Evolutionary conservation across 352 stramenopile genomes (phyloP).

Genomic region (Phytophthora pinifolia): DNA sequence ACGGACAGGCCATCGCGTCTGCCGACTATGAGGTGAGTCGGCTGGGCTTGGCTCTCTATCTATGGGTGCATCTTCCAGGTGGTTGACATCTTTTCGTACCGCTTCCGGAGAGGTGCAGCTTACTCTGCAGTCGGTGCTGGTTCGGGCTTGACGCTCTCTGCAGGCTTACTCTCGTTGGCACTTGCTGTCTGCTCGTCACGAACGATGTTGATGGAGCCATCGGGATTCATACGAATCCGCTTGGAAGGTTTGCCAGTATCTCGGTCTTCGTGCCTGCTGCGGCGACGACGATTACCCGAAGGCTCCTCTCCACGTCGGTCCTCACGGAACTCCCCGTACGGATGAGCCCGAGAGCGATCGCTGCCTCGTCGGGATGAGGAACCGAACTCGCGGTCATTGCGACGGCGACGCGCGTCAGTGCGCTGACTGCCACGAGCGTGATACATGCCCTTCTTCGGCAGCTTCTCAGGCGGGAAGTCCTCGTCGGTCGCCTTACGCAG

Average conservation of each 20-base stretch:
- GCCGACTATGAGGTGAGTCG: slow-evolving; percentile 2
- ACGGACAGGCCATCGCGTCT: slow-evolving; percentile 11
- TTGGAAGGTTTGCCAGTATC: slow-evolving; percentile 52
- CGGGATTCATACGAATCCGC: slow-evolving; percentile 57
- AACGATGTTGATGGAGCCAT: slow-evolving; percentile 67
- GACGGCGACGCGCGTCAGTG: slow-evolving; percentile 22
- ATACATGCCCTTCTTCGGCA: slow-evolving; percentile 60
- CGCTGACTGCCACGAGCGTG: slow-evolving; percentile 50
- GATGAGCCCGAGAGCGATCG: slow-evolving; percentile 33
- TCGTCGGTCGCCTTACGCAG: slow-evolving; percentile 70
- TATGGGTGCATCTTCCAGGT: slow-evolving; percentile 13
- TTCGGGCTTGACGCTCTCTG: slow-evolving; percentile 19
- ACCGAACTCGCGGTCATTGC: slow-evolving; percentile 31
- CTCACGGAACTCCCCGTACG: slow-evolving; percentile 42
- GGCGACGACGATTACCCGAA: slow-evolving; percentile 20
- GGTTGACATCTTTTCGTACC: slow-evolving; percentile 13
- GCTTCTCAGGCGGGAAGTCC: slow-evolving; percentile 81
- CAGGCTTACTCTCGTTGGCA: slow-evolving; percentile 16
- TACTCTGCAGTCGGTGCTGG: slow-evolving; percentile 23
- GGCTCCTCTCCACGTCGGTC: slow-evolving; percentile 32
- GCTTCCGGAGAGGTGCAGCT: slow-evolving; percentile 4
- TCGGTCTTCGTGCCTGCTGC: slow-evolving; percentile 24
- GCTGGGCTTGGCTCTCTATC: slow-evolving; percentile 16
- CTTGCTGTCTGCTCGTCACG: slow-evolving; percentile 17
- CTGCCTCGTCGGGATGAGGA: slow-evolving; percentile 32